Evolutionary conservation across 805 yeast species (phyloP).

Genomic region (Trichomonascus vanleenenianus): DNA sequence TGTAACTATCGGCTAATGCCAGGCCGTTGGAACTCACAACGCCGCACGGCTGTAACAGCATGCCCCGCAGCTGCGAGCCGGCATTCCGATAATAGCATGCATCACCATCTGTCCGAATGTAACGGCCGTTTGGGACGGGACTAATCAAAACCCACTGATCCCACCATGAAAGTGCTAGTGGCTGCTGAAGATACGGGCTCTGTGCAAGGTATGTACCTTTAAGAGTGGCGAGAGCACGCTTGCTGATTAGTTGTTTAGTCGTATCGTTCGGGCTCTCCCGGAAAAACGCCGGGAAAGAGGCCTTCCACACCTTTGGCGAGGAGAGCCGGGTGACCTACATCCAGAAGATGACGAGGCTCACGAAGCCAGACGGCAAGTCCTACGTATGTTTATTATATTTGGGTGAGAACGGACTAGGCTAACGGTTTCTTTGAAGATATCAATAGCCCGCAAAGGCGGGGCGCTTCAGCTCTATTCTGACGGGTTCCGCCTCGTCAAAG

Average conservation of each 20-base stretch:
- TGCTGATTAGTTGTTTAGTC: not conserved
- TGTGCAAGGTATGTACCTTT: conserved; percentile 29
- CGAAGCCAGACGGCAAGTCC: not conserved
- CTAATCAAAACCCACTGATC: no score
- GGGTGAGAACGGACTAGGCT: not conserved
- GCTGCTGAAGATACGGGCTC: conserved; percentile 47
- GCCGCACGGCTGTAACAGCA: no score
- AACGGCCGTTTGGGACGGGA: no score
- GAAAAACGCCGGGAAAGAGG: not conserved
- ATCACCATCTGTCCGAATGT: not conserved
- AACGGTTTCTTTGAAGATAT: conserved; percentile 5
- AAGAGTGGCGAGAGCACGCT: not conserved
- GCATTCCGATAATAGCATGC: no score
- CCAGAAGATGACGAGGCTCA: conserved; percentile 12
- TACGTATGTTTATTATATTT: conserved; percentile 7
- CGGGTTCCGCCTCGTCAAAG: conserved; percentile 10
- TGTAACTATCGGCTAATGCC: no score
- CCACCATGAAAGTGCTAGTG: conserved; percentile 41
- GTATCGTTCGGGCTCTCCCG: not conserved
- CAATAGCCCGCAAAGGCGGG: conserved; percentile 20
- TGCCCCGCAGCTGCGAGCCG: no score
- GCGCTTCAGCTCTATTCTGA: conserved; percentile 15
- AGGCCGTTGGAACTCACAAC: no score
- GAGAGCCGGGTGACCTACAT: conserved; percentile 16
- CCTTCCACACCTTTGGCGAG: conserved; percentile 7